Evolutionary conservation across 305 asterid genomes (phyloP).

Genomic region (Coffea humblotiana): DNA sequence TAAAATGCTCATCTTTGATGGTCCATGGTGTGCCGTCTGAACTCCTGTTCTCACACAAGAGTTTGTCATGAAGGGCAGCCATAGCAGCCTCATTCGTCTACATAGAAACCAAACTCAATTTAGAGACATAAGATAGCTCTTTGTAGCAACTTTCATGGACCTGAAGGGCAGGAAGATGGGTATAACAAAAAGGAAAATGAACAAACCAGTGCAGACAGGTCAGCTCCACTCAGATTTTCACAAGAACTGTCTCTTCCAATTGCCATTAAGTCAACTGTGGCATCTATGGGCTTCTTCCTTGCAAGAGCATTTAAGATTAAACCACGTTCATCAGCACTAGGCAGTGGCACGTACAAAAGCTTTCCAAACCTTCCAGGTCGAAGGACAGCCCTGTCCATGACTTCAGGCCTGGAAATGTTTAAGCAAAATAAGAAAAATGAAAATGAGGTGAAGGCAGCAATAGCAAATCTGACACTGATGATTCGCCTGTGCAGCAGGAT

Average conservation of each 20-base stretch:
- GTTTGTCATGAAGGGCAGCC: slow-evolving; percentile 56
- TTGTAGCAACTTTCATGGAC: not conserved
- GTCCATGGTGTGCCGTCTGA: slow-evolving; percentile 31
- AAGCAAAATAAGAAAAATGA: slow-evolving; percentile 16
- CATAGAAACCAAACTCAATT: not conserved
- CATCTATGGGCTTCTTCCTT: slow-evolving; percentile 61
- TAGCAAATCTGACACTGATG: not conserved
- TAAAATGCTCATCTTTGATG: slow-evolving; percentile 63
- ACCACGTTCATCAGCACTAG: slow-evolving; percentile 79
- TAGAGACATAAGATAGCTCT: not conserved
- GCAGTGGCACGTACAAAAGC: slow-evolving; percentile 80
- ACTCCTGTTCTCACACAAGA: slow-evolving; percentile 19
- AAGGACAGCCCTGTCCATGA: slow-evolving; percentile 68
- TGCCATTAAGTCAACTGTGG: slow-evolving; percentile 63
- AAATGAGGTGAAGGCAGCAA: slow-evolving; percentile 12
- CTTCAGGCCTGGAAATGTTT: slow-evolving; percentile 65
- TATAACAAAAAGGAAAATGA: slow-evolving; percentile 4
- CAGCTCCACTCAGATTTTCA: slow-evolving; percentile 82
- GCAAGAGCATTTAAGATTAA: slow-evolving; percentile 73
- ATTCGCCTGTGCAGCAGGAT: not conserved
- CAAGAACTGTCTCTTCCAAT: slow-evolving; percentile 59
- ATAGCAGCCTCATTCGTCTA: slow-evolving; percentile 72
- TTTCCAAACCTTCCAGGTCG: slow-evolving; percentile 86
- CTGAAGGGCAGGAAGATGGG: not conserved
- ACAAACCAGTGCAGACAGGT: slow-evolving; percentile 69